Evolutionary conservation across 2,329 filamentous ascomycete species (phyloP), one percentile per base, ranked within the genome.

Genomic region (Cytospora piceicola): DNA sequence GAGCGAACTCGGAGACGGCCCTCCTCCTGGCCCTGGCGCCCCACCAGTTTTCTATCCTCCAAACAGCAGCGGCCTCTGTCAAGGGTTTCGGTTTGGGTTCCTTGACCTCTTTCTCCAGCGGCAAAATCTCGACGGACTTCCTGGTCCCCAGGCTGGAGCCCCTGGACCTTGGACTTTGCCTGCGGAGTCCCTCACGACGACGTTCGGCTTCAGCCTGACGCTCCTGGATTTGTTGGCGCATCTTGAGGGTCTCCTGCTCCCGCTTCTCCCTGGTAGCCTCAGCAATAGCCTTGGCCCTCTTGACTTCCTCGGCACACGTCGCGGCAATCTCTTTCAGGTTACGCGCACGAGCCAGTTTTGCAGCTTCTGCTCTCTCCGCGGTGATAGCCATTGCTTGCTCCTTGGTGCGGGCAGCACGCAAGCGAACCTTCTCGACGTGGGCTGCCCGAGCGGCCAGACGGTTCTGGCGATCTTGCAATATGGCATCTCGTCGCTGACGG

Each of bases 241-340:
- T 83, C 72, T 88, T 88, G 70, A 83, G 83, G 64, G 91, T 85
- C 69, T 94, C 90, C 64, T 89, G 88, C 73, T 93, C 89, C 69
- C 92, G 88, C 75, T 90, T 90, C 78, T 92, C 90, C 77, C 92
- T 93, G 81, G 91, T 93, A 65, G 85, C 88, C 75, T 93, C 91
- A 17, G 91, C 91, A n/a, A 94, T 84, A 59, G 90, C 89, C 80
- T 94, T 94, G 61, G 91, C 91, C 69, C 91, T 85, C 74, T 90
- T 88, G 20, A 95, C 92, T 75, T 95, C 92, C 76, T 93, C 91
- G 24, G 92, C 92, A 73, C 92, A 94, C 67, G 87, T 85, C 58
- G 91, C 90, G 4, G 92, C 90, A 53, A 94, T 93, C 75, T 94
- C 91, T 11, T 90, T 91, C 22, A 95, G 78, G 71, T 94, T 92